Percentiles rank a stretch among this genome's conserved stretches.
Conservation (phyloP, 352 stramenopile genomes). For the Plasmopara halstedii region DNA sequence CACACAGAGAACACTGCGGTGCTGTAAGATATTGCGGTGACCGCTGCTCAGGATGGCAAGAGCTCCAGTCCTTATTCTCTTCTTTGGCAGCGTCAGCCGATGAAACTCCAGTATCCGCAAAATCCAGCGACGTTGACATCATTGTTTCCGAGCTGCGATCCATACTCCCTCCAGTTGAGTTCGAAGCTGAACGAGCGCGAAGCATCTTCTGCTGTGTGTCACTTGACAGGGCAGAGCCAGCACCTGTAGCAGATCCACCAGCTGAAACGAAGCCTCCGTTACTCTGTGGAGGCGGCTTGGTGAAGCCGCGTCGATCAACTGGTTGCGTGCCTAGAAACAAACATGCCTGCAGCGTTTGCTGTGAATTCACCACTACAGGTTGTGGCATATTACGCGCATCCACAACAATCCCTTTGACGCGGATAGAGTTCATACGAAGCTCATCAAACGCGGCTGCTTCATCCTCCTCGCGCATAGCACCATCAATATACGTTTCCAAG, state of each 20-base stretch:
- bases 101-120: conserved; percentile 54
- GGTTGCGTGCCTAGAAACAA: conserved; percentile 81
- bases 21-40: conserved; percentile 53
- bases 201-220: conserved; percentile 56
- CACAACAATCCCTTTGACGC: conserved; percentile 82
- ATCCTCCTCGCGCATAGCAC: conserved; percentile 66
- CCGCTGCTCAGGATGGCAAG: conserved; percentile 77
- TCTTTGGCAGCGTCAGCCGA: conserved; percentile 54
- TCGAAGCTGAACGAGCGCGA: conserved; percentile 48
- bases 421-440: conserved; percentile 81
- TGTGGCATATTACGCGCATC: conserved; percentile 83
- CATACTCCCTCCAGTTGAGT: conserved; percentile 28
- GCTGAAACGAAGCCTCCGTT: conserved; percentile 81
- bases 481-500: conserved; percentile 85
- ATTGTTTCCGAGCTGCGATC: conserved; percentile 69
- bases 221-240: conserved; percentile 32
- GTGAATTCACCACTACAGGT: conserved; percentile 79
- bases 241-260: conserved; percentile 18
- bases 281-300: conserved; percentile 77
- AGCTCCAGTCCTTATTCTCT: conserved; percentile 87
- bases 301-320: conserved; percentile 79
- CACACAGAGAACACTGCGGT: conserved; percentile 71
- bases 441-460: conserved; percentile 67
- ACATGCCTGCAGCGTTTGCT: conserved; percentile 82
- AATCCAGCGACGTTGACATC: conserved; percentile 38